Base-by-base conservation (phyloP, 1,139 yeast species). In the Hemisphaericaspora subhashii region DNA sequence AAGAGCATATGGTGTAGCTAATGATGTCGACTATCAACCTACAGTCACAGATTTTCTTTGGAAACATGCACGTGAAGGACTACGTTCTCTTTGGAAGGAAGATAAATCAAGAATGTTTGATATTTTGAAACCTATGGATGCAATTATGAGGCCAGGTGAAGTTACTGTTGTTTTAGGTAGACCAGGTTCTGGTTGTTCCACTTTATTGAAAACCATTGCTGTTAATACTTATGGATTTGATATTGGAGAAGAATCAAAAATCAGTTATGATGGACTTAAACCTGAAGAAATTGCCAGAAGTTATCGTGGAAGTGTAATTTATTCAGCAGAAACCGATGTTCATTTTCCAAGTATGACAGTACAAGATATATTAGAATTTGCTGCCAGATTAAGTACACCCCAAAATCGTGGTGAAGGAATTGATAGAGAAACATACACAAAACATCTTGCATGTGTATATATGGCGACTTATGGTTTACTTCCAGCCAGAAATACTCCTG, bases 11-110 rank as follows among this genome's bases (percentile, higher is more conserved):
- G 96, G 96, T 43, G 73, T 74, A 42, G 88, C 90, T 9, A 69
- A 84, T 3, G 92, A 83, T 52, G 76, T 88, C 2, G 92, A 85
- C 52, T 87, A 83, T 60, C 95, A 86, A 60, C 67, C 83, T 16
- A 86, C 88, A 1, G 81, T 84, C 10, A 53, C 71, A 15, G 86
- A 83, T 53, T 64, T 71, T n/a, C 62, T 67, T 30, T 58, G 41
- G 36, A 63, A 62, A 39, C 33, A 42, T 10, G 41, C 46, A 6
- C 28, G 29, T 4, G 57, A 55, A 17, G 43, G 43, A 5, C 28
- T 48, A 12, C 49, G 28, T 47, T 63, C 14, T 11, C 48, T 31
- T 17, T 25, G 84, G 82, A 51, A 29, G 15, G 34, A 37, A 14
- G 37, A 37, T 25, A 31, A 37, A 18, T 37, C 40, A 7, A 27